phyloP scores from a whole-genome alignment of 2,329 filamentous ascomycete species.

The Claviceps citrina region DNA sequence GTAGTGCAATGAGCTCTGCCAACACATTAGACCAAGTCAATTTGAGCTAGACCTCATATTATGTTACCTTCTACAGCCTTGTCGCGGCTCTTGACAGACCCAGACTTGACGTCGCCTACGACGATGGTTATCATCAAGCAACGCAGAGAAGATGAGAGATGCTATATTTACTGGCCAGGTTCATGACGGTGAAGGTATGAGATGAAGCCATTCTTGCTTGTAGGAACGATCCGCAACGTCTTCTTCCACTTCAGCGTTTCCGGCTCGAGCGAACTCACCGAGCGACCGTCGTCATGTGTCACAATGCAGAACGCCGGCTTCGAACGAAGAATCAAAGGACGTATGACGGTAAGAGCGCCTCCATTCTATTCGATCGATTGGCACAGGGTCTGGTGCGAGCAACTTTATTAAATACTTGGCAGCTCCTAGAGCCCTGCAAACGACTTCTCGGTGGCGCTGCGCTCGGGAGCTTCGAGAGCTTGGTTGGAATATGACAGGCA shows the following conservation, averaged over 20 bases:
- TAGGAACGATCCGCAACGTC: neutral
- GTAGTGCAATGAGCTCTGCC: constrained; percentile 22
- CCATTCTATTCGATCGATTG: neutral
- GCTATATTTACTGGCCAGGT: constrained; percentile 17
- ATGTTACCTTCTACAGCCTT: constrained; percentile 26
- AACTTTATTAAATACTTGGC: no score
- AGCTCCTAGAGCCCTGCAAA: neutral
- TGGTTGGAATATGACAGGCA: constrained; percentile 14
- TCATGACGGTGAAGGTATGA: constrained; percentile 20
- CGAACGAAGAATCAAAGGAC: neutral
- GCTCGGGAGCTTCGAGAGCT: neutral
- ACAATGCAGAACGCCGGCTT: neutral
- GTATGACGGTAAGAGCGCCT: neutral
- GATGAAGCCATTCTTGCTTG: constrained; percentile 18
- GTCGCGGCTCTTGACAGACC: constrained; percentile 22
- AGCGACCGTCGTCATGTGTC: neutral
- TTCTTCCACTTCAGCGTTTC: neutral
- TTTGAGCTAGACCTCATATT: neutral
- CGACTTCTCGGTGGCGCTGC: neutral
- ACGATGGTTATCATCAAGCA: constrained; percentile 6
- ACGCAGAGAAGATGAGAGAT: neutral
- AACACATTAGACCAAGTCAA: neutral
- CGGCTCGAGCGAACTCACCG: neutral
- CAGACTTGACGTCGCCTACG: constrained; percentile 20
- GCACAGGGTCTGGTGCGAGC: no score